A percentile compares a stretch with the other conserved stretches of the same genome.
Evolutionary conservation across 2,329 filamentous ascomycete species (phyloP).

Genomic region (Pseudofabraea citricarpa): DNA sequence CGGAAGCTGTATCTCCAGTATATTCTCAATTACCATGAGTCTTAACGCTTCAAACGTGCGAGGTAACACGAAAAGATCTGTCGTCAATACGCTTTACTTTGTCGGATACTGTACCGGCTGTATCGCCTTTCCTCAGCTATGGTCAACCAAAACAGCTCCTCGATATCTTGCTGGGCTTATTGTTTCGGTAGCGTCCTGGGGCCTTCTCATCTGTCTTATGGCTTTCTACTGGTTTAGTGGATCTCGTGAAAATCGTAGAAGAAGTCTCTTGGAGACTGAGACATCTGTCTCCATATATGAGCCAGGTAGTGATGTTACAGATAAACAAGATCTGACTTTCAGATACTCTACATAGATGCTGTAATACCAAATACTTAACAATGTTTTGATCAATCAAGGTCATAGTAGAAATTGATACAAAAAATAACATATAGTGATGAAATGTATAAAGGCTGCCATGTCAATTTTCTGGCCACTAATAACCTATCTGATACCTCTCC

Average conservation of each 20-base stretch:
- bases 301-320: conserved; percentile 9
- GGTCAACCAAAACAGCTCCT: conserved; percentile 34
- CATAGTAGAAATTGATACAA: too few species aligned
- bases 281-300: conserved; percentile 4
- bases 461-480: too few species aligned
- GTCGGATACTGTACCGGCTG: conserved; percentile 43
- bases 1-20: conserved; percentile 37
- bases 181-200: conserved; percentile 39
- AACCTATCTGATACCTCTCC: too few species aligned
- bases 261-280: conserved; percentile 4
- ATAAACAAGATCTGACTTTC: conserved; percentile 12
- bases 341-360: conserved; percentile 6
- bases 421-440: too few species aligned
- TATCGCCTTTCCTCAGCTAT: conserved; percentile 43
- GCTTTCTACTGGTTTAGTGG: conserved; percentile 32
- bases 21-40: conserved; percentile 37
- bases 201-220: conserved; percentile 30
- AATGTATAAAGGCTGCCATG: too few species aligned
- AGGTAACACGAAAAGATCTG: conserved; percentile 44
- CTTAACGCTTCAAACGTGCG: conserved; percentile 44
- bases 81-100: conserved; percentile 44
- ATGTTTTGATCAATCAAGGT: too few species aligned
- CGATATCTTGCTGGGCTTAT: conserved; percentile 33
- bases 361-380: too few species aligned
- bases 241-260: conserved; percentile 28